These are phyloP conservation scores for Tripidium arundinaceum DNA, from an alignment of 202 grass and related monocot species.

Conservation along the genomic window DNA sequence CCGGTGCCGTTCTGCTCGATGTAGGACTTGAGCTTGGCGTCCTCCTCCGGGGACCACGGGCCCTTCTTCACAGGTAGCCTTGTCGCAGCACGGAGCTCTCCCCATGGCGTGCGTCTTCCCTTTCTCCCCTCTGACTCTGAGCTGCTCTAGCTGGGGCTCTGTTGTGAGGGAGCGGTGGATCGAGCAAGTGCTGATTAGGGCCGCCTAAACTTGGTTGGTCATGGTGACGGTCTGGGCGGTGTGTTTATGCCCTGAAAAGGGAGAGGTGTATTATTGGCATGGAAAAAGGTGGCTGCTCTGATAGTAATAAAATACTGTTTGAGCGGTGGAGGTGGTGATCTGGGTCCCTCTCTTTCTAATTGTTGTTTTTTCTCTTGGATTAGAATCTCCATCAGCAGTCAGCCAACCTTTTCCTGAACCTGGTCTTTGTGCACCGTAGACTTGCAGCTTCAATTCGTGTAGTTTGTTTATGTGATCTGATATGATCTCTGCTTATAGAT, in stretches of 20 bases:
- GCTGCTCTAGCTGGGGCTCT: not conserved
- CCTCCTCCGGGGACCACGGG: slow-evolving; percentile 91
- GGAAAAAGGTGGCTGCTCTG: slow-evolving; percentile 38
- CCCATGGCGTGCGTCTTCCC: slow-evolving; percentile 44
- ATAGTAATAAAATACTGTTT: slow-evolving; percentile 61
- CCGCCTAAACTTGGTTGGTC: slow-evolving; percentile 47
- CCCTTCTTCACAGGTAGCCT: slow-evolving; percentile 93
- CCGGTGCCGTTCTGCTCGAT: slow-evolving; percentile 91
- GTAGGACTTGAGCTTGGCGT: slow-evolving; percentile 90
- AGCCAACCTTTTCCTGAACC: slow-evolving; percentile 7
- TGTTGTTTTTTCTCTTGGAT: slow-evolving; percentile 76
- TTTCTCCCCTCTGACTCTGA: not conserved
- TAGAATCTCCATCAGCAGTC: slow-evolving; percentile 60
- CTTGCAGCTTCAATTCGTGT: not conserved
- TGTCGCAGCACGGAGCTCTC: slow-evolving; percentile 98
- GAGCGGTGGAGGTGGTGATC: slow-evolving; percentile 47
- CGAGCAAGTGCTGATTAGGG: slow-evolving; percentile 33
- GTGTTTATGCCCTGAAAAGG: slow-evolving; percentile 52
- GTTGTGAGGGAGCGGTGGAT: not conserved
- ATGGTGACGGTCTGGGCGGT: slow-evolving; percentile 27
- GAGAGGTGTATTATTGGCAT: slow-evolving; percentile 47
- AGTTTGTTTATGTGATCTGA: slow-evolving; percentile 4
- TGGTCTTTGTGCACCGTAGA: slow-evolving; percentile 46
- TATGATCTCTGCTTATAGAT: not conserved
- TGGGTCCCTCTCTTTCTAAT: slow-evolving; percentile 56